Conservation (phyloP, 495 filamentous ascomycete species). For the Aspergillus egyptiacus region DNA sequence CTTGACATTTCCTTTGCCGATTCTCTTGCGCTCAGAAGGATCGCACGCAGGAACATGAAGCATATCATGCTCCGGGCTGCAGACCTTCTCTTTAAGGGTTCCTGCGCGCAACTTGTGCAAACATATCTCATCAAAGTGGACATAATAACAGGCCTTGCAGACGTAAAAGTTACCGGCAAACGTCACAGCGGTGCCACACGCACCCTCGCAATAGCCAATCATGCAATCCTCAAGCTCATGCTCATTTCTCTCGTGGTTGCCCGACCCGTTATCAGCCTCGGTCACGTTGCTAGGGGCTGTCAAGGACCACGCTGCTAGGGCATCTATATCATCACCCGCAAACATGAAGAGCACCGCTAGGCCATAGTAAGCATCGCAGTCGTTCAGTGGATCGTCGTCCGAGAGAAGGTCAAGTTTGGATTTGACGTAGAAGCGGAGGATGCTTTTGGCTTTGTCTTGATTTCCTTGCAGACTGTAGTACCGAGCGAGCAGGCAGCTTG, state of each 20-base stretch:
- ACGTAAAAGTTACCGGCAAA: not conserved
- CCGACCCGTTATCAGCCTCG: not conserved
- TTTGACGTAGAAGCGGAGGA: not conserved
- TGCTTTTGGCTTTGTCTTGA: not conserved
- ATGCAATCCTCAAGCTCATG: not conserved
- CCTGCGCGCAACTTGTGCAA: not conserved
- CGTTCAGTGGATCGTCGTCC: not conserved
- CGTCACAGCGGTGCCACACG: not conserved
- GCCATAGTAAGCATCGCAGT: not conserved
- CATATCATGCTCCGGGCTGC: not conserved
- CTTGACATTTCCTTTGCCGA: not conserved
- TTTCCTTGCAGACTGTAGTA: not conserved
- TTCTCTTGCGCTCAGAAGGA: not conserved
- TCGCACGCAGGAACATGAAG: not conserved
- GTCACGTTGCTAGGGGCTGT: not conserved
- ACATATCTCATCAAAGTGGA: not conserved
- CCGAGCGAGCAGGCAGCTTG: not conserved
- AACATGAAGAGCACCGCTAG: not conserved
- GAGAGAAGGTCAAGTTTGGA: not conserved
- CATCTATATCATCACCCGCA: not conserved
- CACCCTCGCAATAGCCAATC: not conserved
- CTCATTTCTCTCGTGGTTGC: not conserved
- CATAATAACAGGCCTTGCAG: not conserved
- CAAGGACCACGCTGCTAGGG: constrained; percentile 1
- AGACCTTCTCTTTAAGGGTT: not conserved